phyloP scores from a whole-genome alignment of 768 basidiomycete genomes.

The Trametopsis cervina region DNA sequence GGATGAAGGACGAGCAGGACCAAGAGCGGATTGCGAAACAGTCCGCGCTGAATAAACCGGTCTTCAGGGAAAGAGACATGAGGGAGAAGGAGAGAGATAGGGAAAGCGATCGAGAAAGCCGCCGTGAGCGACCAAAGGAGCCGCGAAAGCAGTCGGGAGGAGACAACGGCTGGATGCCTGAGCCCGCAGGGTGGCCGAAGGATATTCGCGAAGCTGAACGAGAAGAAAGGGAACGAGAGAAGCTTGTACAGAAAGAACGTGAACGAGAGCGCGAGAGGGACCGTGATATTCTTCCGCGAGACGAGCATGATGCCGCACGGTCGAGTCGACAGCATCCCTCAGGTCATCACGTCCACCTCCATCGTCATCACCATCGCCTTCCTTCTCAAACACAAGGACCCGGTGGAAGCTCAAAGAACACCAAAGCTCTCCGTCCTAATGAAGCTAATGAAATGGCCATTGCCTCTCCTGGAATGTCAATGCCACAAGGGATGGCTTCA shows the following conservation, averaged over 20 bases:
- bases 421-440: constrained; percentile 4
- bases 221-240: constrained; percentile 3
- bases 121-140: constrained; percentile 10
- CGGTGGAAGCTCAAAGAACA: constrained; percentile 1
- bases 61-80: constrained; percentile 11
- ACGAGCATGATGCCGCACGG: constrained; percentile 20
- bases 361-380: constrained; percentile 18
- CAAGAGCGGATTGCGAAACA: neutral
- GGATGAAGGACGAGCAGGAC: neutral
- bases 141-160: neutral
- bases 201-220: constrained; percentile 2
- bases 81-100: constrained; percentile 11
- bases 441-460: constrained; percentile 1
- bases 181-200: constrained; percentile 5
- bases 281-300: constrained; percentile 3
- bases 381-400: constrained; percentile 4
- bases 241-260: constrained; percentile 16
- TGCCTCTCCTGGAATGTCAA: constrained; percentile 4
- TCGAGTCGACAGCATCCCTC: constrained; percentile 2
- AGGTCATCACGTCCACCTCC: constrained; percentile 17
- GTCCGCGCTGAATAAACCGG: neutral
- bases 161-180: constrained; percentile 10
- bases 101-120: constrained; percentile 8
- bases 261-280: constrained; percentile 23
- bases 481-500: constrained; percentile 3